These are phyloP conservation scores for Barbarea vulgaris DNA, from an alignment of 345 rosid genomes.

Conservation along the genomic window DNA sequence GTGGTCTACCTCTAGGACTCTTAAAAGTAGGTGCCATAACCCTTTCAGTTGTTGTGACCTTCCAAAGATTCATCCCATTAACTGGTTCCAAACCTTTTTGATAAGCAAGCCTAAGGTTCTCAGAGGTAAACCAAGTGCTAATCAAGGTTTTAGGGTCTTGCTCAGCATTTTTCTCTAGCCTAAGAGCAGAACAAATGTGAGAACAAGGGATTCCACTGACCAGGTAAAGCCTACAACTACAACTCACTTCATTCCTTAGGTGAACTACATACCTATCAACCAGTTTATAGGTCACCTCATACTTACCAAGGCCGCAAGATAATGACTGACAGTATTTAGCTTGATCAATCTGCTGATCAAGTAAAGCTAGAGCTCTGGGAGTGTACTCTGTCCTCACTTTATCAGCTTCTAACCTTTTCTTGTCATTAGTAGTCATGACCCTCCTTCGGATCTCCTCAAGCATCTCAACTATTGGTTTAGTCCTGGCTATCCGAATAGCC, in stretches of 20 bases:
- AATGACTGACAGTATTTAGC: background rate
- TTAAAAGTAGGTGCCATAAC: background rate
- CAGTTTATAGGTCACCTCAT: background rate
- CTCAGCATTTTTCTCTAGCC: background rate
- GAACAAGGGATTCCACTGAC: background rate
- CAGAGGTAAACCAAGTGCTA: background rate
- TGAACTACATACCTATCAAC: too few relatives aligned
- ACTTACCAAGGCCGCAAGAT: background rate
- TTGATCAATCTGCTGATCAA: background rate
- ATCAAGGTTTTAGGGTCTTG: background rate
- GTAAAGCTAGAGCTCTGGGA: background rate
- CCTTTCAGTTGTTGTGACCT: background rate
- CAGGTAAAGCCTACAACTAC: background rate
- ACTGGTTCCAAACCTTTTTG: fast-evolving
- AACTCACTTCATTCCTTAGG: background rate
- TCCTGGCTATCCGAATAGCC: background rate
- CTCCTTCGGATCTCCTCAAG: background rate
- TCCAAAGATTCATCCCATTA: background rate
- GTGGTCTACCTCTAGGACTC: background rate
- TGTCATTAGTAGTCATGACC: background rate
- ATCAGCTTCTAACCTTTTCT: background rate
- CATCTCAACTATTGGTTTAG: background rate
- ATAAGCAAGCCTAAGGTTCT: background rate
- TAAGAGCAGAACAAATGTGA: background rate
- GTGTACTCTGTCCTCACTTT: background rate